A percentile compares a stretch with the other conserved stretches of the same genome.
Conservation (phyloP, 78 protist species). For the Salpingoeca rosetta region DNA sequence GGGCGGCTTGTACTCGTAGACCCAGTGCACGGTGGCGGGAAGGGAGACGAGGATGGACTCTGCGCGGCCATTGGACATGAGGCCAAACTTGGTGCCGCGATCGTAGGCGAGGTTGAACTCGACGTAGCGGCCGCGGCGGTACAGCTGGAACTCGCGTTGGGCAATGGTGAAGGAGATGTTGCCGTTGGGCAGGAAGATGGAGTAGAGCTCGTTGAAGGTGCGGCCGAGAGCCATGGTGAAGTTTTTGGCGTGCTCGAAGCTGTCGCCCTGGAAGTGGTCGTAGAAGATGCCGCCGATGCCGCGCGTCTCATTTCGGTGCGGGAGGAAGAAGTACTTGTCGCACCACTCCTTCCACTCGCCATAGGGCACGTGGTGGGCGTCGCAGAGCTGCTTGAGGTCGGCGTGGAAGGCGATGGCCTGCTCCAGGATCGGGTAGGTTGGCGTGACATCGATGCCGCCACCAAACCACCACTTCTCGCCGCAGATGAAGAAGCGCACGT, state of each 20-base stretch:
- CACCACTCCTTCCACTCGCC: constrained; percentile 15
- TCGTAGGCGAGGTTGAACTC: constrained; percentile 46
- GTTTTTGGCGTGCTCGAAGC: not conserved
- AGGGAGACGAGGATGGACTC: constrained; percentile 37
- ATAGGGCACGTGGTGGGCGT: constrained; percentile 8
- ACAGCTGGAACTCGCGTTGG: constrained; percentile 28
- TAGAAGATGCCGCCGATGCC: constrained; percentile 50
- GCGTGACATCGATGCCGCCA: constrained; percentile 53
- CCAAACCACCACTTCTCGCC: constrained; percentile 45
- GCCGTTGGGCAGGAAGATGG: not conserved
- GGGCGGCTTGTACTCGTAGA: not conserved
- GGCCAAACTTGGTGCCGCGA: constrained; percentile 54
- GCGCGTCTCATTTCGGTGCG: constrained; percentile 20
- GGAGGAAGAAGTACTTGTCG: constrained; percentile 35
- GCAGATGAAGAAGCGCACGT: constrained; percentile 40
- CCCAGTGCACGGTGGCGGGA: constrained; percentile 23
- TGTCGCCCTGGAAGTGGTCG: constrained; percentile 30
- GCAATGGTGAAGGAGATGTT: constrained; percentile 8
- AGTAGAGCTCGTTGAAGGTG: not conserved
- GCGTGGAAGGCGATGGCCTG: constrained; percentile 15
- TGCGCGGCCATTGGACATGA: constrained; percentile 24
- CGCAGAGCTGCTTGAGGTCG: constrained; percentile 7
- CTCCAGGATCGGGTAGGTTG: constrained; percentile 20
- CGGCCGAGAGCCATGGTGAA: not conserved
- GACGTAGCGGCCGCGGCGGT: constrained; percentile 40